Conservation (phyloP, 2,329 filamentous ascomycete species). For the Cladosporium sp. region DNA sequence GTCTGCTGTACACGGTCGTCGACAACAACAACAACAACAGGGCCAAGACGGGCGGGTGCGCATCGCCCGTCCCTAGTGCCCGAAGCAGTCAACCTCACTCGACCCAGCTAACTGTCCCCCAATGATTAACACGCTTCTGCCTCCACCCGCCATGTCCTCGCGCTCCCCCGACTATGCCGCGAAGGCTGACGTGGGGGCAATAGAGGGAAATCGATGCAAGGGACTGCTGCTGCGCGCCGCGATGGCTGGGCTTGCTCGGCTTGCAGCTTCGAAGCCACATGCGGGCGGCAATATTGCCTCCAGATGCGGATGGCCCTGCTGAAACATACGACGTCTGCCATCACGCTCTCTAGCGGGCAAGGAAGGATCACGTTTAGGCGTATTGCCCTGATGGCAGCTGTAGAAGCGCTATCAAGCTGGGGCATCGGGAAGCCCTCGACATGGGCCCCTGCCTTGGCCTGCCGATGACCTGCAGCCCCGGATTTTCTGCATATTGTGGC, state of each 20-base stretch:
- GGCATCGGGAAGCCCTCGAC: slow-evolving; percentile 4
- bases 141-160: neutral
- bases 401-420: slow-evolving; percentile 7
- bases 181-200: slow-evolving; percentile 13
- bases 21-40: neutral
- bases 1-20: neutral
- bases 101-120: slow-evolving; percentile 7
- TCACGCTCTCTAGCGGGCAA: neutral
- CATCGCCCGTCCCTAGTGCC: slow-evolving; percentile 13
- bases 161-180: slow-evolving; percentile 5
- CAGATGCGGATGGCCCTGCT: slow-evolving; percentile 4
- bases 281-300: slow-evolving; percentile 11
- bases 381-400: slow-evolving; percentile 2
- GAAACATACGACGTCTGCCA: slow-evolving; percentile 19
- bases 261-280: slow-evolving; percentile 16
- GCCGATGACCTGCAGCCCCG: slow-evolving; percentile 19
- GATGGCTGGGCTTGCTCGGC: slow-evolving; percentile 12
- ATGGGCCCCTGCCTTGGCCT: slow-evolving; percentile 14
- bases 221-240: slow-evolving; percentile 14
- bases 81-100: slow-evolving; percentile 17
- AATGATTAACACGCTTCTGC: neutral
- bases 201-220: slow-evolving; percentile 13
- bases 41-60: slow-evolving; percentile 13
- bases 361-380: neutral
- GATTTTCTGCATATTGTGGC: slow-evolving; percentile 20